Conservation (phyloP, 768 basidiomycete genomes). For the Serendipita indica region DNA sequence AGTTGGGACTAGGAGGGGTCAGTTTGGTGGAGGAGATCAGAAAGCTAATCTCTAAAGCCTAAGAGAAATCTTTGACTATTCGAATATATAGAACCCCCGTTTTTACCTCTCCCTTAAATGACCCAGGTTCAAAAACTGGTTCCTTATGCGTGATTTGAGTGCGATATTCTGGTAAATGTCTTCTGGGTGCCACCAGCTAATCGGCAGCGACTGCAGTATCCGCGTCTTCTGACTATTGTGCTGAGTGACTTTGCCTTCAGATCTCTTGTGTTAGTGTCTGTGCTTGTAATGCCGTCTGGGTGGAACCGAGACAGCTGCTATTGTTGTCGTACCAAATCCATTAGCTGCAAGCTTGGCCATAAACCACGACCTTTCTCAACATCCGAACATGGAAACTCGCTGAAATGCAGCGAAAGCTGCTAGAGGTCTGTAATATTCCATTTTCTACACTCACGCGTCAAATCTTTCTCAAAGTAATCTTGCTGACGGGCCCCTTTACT, state of each 20-base stretch:
- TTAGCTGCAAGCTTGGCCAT: not conserved
- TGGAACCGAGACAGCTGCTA: not conserved
- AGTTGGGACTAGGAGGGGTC: not conserved
- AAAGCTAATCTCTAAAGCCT: too few relatives aligned
- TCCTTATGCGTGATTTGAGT: not conserved
- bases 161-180: not conserved
- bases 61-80: not conserved
- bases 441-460: not conserved
- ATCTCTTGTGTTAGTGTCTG: not conserved
- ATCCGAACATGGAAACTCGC: constrained; percentile 77
- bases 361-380: not conserved
- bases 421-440: constrained; percentile 31
- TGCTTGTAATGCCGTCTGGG: not conserved
- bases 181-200: too few relatives aligned
- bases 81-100: not conserved
- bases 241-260: not conserved
- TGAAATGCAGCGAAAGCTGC: constrained; percentile 94
- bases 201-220: not conserved
- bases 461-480: constrained; percentile 26
- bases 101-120: not conserved
- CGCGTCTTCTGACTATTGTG: not conserved
- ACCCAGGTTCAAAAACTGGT: not conserved
- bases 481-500: constrained; percentile 5
- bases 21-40: not conserved
- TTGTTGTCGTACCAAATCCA: not conserved